Percentiles rank a stretch among this genome's conserved stretches.
Evolutionary conservation across 2,329 filamentous ascomycete genomes (phyloP).

Genomic region (Leptographium lundbergii): DNA sequence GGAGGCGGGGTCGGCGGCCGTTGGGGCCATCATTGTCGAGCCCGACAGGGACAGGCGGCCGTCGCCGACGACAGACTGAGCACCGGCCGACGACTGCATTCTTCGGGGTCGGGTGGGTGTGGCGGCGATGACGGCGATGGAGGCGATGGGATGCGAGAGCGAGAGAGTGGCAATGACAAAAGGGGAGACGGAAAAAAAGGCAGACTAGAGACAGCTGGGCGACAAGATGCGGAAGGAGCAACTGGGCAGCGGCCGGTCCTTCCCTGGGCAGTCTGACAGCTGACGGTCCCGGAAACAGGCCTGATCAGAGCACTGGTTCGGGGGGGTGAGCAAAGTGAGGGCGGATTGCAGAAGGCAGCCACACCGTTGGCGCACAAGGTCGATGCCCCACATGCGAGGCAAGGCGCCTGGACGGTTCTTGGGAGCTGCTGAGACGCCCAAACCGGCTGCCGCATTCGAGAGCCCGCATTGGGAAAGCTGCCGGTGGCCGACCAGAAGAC

Average conservation of each 20-base stretch:
- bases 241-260: not conserved
- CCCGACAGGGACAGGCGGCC: not conserved
- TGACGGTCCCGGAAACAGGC: not conserved
- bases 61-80: not conserved
- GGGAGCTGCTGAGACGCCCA: no score
- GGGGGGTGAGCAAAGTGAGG: not conserved
- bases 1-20: constrained; percentile 7
- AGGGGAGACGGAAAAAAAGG: not conserved
- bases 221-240: not conserved
- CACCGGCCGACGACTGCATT: not conserved
- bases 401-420: not conserved
- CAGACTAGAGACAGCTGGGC: not conserved
- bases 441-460: no score
- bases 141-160: not conserved
- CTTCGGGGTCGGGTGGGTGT: not conserved
- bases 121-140: no score
- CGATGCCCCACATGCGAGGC: not conserved
- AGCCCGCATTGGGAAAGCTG: not conserved
- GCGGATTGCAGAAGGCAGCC: not conserved
- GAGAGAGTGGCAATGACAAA: not conserved
- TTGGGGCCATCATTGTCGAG: not conserved
- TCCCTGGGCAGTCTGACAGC: not conserved
- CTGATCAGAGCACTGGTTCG: not conserved
- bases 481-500: not conserved
- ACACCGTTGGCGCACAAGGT: not conserved